phyloP scores from a whole-genome alignment of 2,329 filamentous ascomycete genomes.

The Fonsecaea multimorphosa region DNA sequence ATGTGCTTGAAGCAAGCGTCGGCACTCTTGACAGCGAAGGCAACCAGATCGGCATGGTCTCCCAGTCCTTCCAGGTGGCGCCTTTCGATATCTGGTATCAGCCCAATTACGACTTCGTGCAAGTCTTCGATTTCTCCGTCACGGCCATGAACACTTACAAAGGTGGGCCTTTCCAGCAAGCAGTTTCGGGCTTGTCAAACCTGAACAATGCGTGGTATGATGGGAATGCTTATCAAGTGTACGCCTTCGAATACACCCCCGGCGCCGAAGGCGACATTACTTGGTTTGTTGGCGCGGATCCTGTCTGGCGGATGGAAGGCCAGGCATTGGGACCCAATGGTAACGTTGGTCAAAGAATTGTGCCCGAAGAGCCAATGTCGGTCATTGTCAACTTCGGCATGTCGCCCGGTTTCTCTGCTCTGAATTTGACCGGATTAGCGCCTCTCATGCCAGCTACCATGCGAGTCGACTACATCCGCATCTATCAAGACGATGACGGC shows the following conservation, averaged over 20 bases:
- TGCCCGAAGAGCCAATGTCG: slow-evolving; percentile 71
- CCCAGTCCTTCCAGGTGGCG: slow-evolving; percentile 70
- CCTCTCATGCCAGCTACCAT: slow-evolving; percentile 67
- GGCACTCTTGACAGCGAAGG: slow-evolving; percentile 57
- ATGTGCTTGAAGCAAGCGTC: slow-evolving; percentile 73
- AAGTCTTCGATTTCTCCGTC: slow-evolving; percentile 66
- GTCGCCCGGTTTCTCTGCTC: slow-evolving; percentile 67
- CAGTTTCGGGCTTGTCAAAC: slow-evolving; percentile 65
- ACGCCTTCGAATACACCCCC: slow-evolving; percentile 68
- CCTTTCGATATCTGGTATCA: slow-evolving; percentile 75
- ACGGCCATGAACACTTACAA: slow-evolving; percentile 66
- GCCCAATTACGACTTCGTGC: slow-evolving; percentile 68
- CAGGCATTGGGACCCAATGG: slow-evolving; percentile 70
- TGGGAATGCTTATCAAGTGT: slow-evolving; percentile 66
- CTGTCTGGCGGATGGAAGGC: slow-evolving; percentile 68
- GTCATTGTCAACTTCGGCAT: slow-evolving; percentile 74
- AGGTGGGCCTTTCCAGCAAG: slow-evolving; percentile 68
- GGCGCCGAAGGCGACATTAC: slow-evolving; percentile 66
- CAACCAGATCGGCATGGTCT: slow-evolving; percentile 65
- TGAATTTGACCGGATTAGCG: slow-evolving; percentile 64
- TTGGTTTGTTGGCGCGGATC: slow-evolving; percentile 69
- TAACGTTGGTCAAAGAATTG: slow-evolving; percentile 69
- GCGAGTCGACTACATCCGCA: slow-evolving; percentile 72
- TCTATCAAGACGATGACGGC: slow-evolving; percentile 68
- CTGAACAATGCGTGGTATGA: slow-evolving; percentile 72